A percentile compares a stretch with the other conserved stretches of the same genome.
Evolutionary conservation across 352 stramenopile genomes (phyloP).

Genomic region (Phytophthora brassicae): DNA sequence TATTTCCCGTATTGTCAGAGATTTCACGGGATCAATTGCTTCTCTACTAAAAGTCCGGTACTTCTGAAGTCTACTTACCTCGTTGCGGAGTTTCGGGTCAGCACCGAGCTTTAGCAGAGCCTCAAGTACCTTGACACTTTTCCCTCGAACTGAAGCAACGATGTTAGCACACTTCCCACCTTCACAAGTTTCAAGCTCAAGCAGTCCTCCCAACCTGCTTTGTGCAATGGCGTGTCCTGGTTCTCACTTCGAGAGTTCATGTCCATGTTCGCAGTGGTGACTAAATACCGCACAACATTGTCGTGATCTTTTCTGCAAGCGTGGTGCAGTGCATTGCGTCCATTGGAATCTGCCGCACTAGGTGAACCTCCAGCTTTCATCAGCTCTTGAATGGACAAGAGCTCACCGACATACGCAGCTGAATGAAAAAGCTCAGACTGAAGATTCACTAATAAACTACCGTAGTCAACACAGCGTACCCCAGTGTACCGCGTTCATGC

Average conservation of each 20-base stretch:
- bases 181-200: neutral
- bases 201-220: slow-evolving; percentile 48
- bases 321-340: slow-evolving; percentile 73
- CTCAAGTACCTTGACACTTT: slow-evolving; percentile 58
- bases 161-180: neutral
- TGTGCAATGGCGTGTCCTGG: slow-evolving; percentile 77
- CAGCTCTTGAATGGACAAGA: slow-evolving; percentile 57
- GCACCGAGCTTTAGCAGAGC: slow-evolving; percentile 64
- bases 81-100: slow-evolving; percentile 59
- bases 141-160: slow-evolving; percentile 34
- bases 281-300: slow-evolving; percentile 58
- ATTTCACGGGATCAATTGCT: too few relatives aligned
- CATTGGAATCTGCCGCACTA: slow-evolving; percentile 47
- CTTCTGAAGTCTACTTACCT: too few relatives aligned
- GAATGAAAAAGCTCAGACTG: neutral
- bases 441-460: too few relatives aligned
- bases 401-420: slow-evolving; percentile 64
- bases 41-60: too few relatives aligned
- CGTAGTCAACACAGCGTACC: slow-evolving; percentile 45
- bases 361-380: slow-evolving; percentile 49
- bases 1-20: neutral
- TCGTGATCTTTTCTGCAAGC: slow-evolving; percentile 76
- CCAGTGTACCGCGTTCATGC: slow-evolving; percentile 82
- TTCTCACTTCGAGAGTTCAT: slow-evolving; percentile 65
- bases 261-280: slow-evolving; percentile 49